Conservation (phyloP, 2,329 filamentous ascomycete species). For the Aspergillus sp. region DNA sequence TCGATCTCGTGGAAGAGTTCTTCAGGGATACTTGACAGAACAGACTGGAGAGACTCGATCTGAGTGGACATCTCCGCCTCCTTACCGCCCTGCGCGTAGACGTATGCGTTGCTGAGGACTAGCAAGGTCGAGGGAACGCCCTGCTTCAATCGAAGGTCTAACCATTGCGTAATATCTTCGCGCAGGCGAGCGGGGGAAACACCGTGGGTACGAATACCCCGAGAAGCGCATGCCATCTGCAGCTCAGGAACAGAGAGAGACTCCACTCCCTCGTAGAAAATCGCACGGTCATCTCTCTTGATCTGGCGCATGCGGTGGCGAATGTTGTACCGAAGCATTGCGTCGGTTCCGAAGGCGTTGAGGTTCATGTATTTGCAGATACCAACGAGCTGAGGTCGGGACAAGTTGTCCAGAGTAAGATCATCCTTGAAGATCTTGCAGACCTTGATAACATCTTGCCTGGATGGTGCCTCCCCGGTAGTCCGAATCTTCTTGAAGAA, state of each 20-base stretch:
- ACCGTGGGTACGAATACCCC: conserved; percentile 88
- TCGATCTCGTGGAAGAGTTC: conserved; percentile 99
- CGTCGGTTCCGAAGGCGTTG: conserved; percentile 94
- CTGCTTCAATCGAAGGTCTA: conserved; percentile 88
- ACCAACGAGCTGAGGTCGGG: conserved; percentile 88
- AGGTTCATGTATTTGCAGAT: conserved; percentile 99
- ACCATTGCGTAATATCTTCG: conserved; percentile 88
- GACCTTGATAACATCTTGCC: conserved; percentile 93
- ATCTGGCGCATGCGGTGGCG: conserved; percentile 98
- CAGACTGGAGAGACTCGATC: conserved; percentile 88
- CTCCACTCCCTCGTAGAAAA: conserved; percentile 90
- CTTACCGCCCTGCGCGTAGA: conserved; percentile 77
- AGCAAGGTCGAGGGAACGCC: conserved; percentile 95
- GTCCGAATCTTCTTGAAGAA: conserved; percentile 96
- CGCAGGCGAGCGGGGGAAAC: conserved; percentile 85
- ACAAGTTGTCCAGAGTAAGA: conserved; percentile 93
- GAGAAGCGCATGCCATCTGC: conserved; percentile 86
- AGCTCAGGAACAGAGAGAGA: conserved; percentile 90
- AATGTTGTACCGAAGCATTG: conserved; percentile 95
- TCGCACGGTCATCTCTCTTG: conserved; percentile 95
- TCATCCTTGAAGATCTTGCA: conserved; percentile 99
- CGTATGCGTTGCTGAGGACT: conserved; percentile 95
- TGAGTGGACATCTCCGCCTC: conserved; percentile 81
- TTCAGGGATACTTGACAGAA: conserved; percentile 91
- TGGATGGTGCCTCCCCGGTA: conserved; percentile 85